A percentile compares a stretch with the other conserved stretches of the same genome.
These are phyloP conservation scores for Nothophaeocryptopus gaeumannii DNA, from an alignment of 2,329 filamentous ascomycete species.

Conservation along the genomic window DNA sequence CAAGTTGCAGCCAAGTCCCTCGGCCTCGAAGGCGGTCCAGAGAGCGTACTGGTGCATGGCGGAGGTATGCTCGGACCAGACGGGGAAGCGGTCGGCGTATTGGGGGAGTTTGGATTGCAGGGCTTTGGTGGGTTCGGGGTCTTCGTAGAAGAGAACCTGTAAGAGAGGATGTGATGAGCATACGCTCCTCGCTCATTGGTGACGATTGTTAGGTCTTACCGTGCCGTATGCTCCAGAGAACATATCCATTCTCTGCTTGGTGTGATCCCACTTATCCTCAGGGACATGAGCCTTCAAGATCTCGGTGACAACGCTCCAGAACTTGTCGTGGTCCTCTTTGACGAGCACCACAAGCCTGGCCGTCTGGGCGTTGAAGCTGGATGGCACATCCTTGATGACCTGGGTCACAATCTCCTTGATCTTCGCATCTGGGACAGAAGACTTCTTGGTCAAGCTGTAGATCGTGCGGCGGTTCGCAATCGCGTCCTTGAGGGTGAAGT, in stretches of 20 bases:
- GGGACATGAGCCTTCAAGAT: constrained; percentile 67
- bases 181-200: too few relatives aligned
- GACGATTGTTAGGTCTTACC: constrained; percentile 48
- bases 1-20: constrained; percentile 82
- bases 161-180: not conserved
- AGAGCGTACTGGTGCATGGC: constrained; percentile 79
- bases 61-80: constrained; percentile 71
- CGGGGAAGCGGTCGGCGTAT: constrained; percentile 76
- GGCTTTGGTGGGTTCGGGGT: constrained; percentile 63
- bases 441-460: constrained; percentile 52
- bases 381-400: constrained; percentile 67
- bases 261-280: constrained; percentile 59
- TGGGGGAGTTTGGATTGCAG: constrained; percentile 67
- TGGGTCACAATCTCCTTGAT: constrained; percentile 61
- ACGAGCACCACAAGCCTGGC: constrained; percentile 76
- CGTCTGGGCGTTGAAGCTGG: constrained; percentile 85
- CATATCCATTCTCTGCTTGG: constrained; percentile 46
- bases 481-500: constrained; percentile 57
- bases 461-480: constrained; percentile 64
- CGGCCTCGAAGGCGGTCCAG: constrained; percentile 79
- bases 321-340: constrained; percentile 77
- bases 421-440: constrained; percentile 67
- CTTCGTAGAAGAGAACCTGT: constrained; percentile 80
- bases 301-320: constrained; percentile 73
- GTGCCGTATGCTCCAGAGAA: constrained; percentile 76